A percentile compares a stretch with the other conserved stretches of the same genome.
Evolutionary conservation across 495 filamentous ascomycete genomes (phyloP).

Genomic region (Neurospora terricola): DNA sequence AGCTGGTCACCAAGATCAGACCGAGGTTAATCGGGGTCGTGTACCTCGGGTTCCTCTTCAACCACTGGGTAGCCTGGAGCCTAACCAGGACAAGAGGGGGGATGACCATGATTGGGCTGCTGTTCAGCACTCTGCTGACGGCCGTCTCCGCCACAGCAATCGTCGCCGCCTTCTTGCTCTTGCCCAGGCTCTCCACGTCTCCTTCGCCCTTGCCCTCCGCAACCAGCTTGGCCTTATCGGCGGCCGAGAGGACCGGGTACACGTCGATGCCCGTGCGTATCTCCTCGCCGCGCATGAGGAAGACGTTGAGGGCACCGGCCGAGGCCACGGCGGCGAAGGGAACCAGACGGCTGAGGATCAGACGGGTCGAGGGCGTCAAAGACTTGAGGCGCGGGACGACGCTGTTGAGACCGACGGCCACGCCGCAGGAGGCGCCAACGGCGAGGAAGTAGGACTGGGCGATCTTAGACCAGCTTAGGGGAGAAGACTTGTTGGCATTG

Average conservation of each 20-base stretch:
- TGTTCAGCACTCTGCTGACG: slow-evolving; percentile 77
- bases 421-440: slow-evolving; percentile 83
- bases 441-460: slow-evolving; percentile 85
- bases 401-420: slow-evolving; percentile 85
- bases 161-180: slow-evolving; percentile 75
- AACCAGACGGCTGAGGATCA: slow-evolving; percentile 71
- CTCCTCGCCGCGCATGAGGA: slow-evolving; percentile 95
- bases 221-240: slow-evolving; percentile 34
- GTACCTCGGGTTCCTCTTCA: slow-evolving; percentile 55
- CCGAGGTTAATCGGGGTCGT: slow-evolving; percentile 74
- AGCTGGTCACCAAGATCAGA: slow-evolving; percentile 67
- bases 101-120: slow-evolving; percentile 93
- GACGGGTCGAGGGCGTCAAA: slow-evolving; percentile 59
- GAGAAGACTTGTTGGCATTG: slow-evolving; percentile 94
- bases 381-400: slow-evolving; percentile 76
- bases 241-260: slow-evolving; percentile 60
- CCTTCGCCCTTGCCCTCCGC: slow-evolving; percentile 28
- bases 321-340: slow-evolving; percentile 91
- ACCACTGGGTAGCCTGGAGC: slow-evolving; percentile 67
- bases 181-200: slow-evolving; percentile 60
- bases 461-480: slow-evolving; percentile 68
- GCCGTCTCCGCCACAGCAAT: slow-evolving; percentile 90
- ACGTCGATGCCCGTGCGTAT: slow-evolving; percentile 90
- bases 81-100: slow-evolving; percentile 77
- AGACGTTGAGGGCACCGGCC: slow-evolving; percentile 86